These are phyloP conservation scores for Chlamydomonas asymmetrica DNA, from an alignment of 139 green algal species.

Conservation along the genomic window DNA sequence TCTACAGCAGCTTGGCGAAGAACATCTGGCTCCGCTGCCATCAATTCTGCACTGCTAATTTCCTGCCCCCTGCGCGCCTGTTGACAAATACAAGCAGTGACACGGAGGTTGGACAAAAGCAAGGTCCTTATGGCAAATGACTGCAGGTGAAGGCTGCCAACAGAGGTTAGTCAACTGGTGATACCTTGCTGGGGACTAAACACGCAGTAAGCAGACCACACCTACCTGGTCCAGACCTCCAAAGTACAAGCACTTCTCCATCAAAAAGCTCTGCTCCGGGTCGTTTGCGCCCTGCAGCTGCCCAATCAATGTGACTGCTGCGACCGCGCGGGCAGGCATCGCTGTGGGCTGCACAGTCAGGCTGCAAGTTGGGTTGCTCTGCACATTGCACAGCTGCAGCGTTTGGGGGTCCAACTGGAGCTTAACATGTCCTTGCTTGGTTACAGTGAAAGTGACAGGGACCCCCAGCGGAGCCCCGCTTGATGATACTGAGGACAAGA, in stretches of 20 bases:
- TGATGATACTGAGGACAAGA: conserved; percentile 65
- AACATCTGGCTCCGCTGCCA: conserved; percentile 57
- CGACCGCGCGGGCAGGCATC: conserved; percentile 72
- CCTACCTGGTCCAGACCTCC: conserved; percentile 54
- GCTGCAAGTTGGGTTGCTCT: conserved; percentile 55
- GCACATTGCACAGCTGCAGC: conserved; percentile 78
- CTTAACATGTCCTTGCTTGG: conserved; percentile 68
- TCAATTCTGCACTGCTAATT: conserved; percentile 45
- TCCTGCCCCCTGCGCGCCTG: conserved; percentile 8
- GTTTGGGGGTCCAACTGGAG: conserved; percentile 66
- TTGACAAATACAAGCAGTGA: neutral
- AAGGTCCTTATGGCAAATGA: neutral
- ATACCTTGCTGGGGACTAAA: neutral
- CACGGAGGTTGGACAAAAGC: neutral
- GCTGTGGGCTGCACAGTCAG: conserved; percentile 82
- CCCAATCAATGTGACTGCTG: conserved; percentile 76
- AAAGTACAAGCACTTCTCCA: conserved; percentile 57
- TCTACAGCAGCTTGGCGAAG: conserved; percentile 56
- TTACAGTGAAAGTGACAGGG: conserved; percentile 76
- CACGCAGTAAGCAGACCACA: neutral
- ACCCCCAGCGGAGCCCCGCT: conserved; percentile 75
- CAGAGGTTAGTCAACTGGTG: neutral
- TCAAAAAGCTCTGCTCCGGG: conserved; percentile 8
- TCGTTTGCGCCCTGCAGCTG: conserved; percentile 31
- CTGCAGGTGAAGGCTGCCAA: neutral